phyloP scores from a whole-genome alignment of 129 eudicot species.

The Saposhnikovia divaricata region DNA sequence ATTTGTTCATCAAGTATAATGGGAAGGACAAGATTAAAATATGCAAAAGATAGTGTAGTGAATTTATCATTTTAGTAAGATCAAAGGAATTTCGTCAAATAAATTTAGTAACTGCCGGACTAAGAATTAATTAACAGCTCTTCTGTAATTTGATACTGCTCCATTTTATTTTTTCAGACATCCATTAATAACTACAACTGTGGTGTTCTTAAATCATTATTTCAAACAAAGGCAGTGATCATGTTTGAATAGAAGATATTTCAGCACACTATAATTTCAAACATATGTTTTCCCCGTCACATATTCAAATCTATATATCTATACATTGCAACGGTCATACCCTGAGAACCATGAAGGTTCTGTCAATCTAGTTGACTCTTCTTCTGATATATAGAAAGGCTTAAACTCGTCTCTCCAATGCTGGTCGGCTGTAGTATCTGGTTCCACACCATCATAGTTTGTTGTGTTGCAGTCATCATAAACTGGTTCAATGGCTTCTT shows the following conservation, averaged over 20 bases:
- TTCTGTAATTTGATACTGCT: neutral
- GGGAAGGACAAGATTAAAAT: neutral
- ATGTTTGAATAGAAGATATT: neutral
- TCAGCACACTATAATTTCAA: neutral
- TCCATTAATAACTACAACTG: neutral
- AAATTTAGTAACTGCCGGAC: neutral
- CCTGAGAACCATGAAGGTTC: slow-evolving; percentile 93
- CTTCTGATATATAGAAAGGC: slow-evolving; percentile 38
- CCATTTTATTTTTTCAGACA: neutral
- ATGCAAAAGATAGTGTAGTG: neutral
- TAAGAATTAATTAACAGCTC: neutral
- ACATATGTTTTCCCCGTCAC: neutral
- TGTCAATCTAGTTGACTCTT: slow-evolving; percentile 31
- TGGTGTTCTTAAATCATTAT: neutral
- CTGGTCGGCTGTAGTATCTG: neutral
- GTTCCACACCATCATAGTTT: slow-evolving; percentile 29
- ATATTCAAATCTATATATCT: slow-evolving; percentile 8
- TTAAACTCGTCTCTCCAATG: slow-evolving; percentile 44
- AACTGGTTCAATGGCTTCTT: slow-evolving; percentile 28
- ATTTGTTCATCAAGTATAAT: neutral
- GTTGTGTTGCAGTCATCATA: slow-evolving; percentile 28
- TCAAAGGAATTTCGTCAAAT: neutral
- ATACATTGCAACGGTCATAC: slow-evolving; percentile 83
- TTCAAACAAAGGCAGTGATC: neutral
- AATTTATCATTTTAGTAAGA: neutral